These are phyloP conservation scores for Lasiodiplodia citricola DNA, from an alignment of 2,329 filamentous ascomycete species.

Conservation along the genomic window DNA sequence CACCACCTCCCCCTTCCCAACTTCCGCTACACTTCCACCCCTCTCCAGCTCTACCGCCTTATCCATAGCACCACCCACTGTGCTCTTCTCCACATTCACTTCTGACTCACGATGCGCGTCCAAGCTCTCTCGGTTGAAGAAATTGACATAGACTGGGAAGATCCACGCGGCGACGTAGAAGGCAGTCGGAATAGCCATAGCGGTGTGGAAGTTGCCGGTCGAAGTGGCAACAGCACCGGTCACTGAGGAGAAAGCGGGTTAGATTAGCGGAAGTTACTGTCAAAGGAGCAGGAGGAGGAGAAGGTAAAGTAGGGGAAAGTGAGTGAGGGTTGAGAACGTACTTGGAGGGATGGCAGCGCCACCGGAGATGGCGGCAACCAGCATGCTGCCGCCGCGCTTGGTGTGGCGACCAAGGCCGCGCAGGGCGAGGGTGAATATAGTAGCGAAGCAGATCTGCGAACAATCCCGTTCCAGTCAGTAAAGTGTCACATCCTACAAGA, in stretches of 20 bases:
- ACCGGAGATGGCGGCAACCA: conserved; percentile 35
- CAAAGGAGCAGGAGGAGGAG: not conserved
- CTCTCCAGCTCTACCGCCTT: conserved; percentile 15
- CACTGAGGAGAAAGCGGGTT: not conserved
- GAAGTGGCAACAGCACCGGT: conserved; percentile 29
- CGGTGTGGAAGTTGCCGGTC: conserved; percentile 30
- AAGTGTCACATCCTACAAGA: not conserved
- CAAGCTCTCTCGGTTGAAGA: conserved; percentile 28
- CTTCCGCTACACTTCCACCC: not conserved
- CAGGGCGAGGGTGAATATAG: conserved; percentile 36
- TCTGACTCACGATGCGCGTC: conserved; percentile 26
- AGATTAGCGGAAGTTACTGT: not conserved
- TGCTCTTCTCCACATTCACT: conserved; percentile 23
- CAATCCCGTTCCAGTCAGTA: not conserved
- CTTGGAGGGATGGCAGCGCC: conserved; percentile 37
- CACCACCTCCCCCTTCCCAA: not conserved
- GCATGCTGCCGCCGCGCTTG: conserved; percentile 37
- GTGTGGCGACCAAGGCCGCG: conserved; percentile 37
- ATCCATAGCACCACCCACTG: not conserved
- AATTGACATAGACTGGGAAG: conserved; percentile 30
- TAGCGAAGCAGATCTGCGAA: conserved; percentile 30
- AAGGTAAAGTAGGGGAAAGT: not conserved
- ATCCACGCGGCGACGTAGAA: conserved; percentile 31
- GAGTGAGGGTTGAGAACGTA: not conserved
- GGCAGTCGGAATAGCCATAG: conserved; percentile 31